Evolutionary conservation across 2,329 filamentous ascomycete genomes (phyloP).

Genomic region (Claviceps citrina): DNA sequence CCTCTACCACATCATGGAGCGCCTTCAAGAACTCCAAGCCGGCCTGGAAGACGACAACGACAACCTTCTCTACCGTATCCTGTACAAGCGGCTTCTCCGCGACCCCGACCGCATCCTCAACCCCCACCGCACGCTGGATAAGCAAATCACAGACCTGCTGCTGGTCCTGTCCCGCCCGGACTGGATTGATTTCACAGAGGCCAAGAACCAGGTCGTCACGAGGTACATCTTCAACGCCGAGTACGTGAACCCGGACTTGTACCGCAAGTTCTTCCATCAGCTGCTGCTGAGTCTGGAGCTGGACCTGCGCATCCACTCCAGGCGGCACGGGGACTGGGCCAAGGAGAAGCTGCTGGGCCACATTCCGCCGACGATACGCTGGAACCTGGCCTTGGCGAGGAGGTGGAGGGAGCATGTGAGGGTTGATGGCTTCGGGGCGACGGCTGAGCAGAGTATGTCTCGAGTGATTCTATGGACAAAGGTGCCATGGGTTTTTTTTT

Average conservation of each 20-base stretch:
- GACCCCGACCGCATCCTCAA: constrained; percentile 48
- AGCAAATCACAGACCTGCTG: constrained; percentile 59
- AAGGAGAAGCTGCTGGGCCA: constrained; percentile 49
- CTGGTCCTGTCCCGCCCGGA: constrained; percentile 50
- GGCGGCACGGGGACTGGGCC: constrained; percentile 42
- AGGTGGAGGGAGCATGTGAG: constrained; percentile 58
- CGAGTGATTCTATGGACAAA: neutral
- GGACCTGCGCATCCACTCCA: constrained; percentile 51
- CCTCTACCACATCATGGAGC: constrained; percentile 40
- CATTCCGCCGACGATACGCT: constrained; percentile 55
- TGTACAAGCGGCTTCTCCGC: constrained; percentile 53
- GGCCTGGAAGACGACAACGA: constrained; percentile 42
- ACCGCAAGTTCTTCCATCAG: constrained; percentile 59
- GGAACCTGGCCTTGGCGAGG: constrained; percentile 58
- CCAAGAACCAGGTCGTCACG: constrained; percentile 57
- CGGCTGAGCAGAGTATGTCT: constrained; percentile 33
- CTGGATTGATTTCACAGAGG: constrained; percentile 60
- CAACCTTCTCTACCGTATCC: constrained; percentile 42
- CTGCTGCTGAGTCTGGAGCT: constrained; percentile 60
- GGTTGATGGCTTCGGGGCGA: constrained; percentile 43
- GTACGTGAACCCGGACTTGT: constrained; percentile 38
- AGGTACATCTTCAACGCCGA: constrained; percentile 53
- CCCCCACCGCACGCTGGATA: constrained; percentile 49
- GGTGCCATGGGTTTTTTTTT: too few relatives aligned
- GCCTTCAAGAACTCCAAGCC: constrained; percentile 41